A percentile compares a stretch with the other conserved stretches of the same genome.
Evolutionary conservation across 495 filamentous ascomycete genomes (phyloP).

Genomic region (Xylaria curta): DNA sequence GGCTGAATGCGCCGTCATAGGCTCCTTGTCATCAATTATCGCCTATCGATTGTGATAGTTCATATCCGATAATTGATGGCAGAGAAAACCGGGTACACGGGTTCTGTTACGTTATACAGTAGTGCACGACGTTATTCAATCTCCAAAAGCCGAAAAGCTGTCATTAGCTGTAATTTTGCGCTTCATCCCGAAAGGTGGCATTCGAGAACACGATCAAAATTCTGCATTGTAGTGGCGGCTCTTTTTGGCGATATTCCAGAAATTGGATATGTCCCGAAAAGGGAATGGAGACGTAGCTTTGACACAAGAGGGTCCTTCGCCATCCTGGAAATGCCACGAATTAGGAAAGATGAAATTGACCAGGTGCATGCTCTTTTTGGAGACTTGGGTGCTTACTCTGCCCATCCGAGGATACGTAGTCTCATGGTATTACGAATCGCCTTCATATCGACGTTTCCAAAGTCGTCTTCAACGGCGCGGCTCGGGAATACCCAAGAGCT

Average conservation of each 20-base stretch:
- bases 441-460: background rate
- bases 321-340: background rate
- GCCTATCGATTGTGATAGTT: conserved; percentile 22
- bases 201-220: background rate
- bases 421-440: background rate
- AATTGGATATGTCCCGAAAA: background rate
- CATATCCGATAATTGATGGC: background rate
- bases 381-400: background rate
- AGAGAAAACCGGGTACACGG: conserved; percentile 19
- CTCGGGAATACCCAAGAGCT: background rate
- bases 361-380: background rate
- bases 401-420: background rate
- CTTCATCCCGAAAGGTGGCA: background rate
- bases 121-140: background rate
- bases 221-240: background rate
- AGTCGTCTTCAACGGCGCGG: background rate
- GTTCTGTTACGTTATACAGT: conserved; percentile 11
- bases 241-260: conserved; percentile 19
- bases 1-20: background rate
- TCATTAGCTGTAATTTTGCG: background rate
- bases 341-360: background rate
- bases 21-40: background rate
- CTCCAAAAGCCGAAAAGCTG: background rate
- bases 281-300: conserved; percentile 5
- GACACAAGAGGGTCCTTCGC: background rate